Evolutionary conservation across 2,329 filamentous ascomycete genomes (phyloP).

Genomic region (Torrubiellomyces zombiae): DNA sequence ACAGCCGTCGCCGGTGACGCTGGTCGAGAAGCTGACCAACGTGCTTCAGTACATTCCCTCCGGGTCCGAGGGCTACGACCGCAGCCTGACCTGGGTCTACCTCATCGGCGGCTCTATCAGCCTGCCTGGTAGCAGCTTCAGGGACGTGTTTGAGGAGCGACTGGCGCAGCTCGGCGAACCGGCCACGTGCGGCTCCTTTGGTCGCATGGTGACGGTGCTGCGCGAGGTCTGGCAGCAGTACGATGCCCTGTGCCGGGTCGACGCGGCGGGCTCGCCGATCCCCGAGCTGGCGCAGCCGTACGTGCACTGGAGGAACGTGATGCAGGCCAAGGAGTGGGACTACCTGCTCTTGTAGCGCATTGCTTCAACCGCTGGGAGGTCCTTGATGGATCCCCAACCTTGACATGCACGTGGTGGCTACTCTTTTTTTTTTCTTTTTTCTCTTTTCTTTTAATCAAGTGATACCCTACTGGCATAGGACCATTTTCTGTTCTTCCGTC

Average conservation of each 20-base stretch:
- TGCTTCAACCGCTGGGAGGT: neutral
- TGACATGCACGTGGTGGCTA: constrained; percentile 2
- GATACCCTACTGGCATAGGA: constrained; percentile 18
- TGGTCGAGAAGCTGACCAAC: constrained; percentile 62
- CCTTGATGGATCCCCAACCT: neutral
- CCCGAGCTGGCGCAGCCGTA: constrained; percentile 35
- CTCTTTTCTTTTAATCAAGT: constrained; percentile 9
- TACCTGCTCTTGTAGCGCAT: constrained; percentile 64
- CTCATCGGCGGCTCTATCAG: constrained; percentile 74
- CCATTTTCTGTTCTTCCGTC: too few species aligned
- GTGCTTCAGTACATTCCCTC: constrained; percentile 70
- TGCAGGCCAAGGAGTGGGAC: constrained; percentile 83
- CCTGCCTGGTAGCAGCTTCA: constrained; percentile 55
- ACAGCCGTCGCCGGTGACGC: constrained; percentile 55
- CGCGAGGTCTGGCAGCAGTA: constrained; percentile 75
- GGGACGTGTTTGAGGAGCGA: constrained; percentile 61
- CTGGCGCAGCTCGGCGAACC: constrained; percentile 57
- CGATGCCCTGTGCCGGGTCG: constrained; percentile 28
- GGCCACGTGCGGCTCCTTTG: constrained; percentile 71
- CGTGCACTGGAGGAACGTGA: constrained; percentile 89
- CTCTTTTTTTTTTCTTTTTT: constrained; percentile 5
- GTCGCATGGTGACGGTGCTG: constrained; percentile 62
- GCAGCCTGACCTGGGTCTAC: constrained; percentile 83
- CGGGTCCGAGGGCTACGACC: constrained; percentile 70
- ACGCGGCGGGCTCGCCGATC: constrained; percentile 18